Evolutionary conservation across 202 grass and related monocot genomes (phyloP), one percentile per base, ranked within the genome.

Genomic region (Bolboschoenoplectus hybrid): DNA sequence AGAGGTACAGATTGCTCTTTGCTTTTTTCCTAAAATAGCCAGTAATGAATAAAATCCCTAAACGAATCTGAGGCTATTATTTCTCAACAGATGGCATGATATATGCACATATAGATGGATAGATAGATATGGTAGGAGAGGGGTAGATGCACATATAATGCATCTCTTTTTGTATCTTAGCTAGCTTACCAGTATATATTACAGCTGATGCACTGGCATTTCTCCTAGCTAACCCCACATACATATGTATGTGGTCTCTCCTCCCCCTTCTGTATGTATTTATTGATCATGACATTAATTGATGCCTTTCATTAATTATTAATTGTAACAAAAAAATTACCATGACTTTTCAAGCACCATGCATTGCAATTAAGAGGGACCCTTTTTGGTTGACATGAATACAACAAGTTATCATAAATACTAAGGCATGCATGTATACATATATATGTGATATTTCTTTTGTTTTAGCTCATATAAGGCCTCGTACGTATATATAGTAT

Each of bases 141-240:
- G 51, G 20, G 75, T 80, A 80, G 75, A 60, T 80, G 51, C 53
- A 60, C 75, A 80, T 19, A 80, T 79, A 58, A 79, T 58, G 45
- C 52, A 57, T 11, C 34, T 13, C 74, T 80, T 80, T 60, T 80
- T 80, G 52, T 57, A 60, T 41, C 52, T 43, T 80, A 43, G 75
- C 51, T 80, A 43, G 75, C 51, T 41, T 60, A 57, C 53, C 34
- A 41, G 26, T 26, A 26, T 26, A 26, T 26, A 26, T 9, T n/a
- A 26, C n/a, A 80, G 36, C 35, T 80, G 41, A 26, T 53, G 46
- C 74, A 57, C 50, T 78, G 51, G 74, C 74, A 78, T 78, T 36
- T 75, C 47, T 77, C n/a, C 19, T 45, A 74, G 69, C 73, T 52
- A 51, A 55, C 73, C 49, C 73, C 73, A 55, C 50, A 9, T 13